phyloP scores from a whole-genome alignment of 108 stramenopile genomes.

The Cyclotella atomus region DNA sequence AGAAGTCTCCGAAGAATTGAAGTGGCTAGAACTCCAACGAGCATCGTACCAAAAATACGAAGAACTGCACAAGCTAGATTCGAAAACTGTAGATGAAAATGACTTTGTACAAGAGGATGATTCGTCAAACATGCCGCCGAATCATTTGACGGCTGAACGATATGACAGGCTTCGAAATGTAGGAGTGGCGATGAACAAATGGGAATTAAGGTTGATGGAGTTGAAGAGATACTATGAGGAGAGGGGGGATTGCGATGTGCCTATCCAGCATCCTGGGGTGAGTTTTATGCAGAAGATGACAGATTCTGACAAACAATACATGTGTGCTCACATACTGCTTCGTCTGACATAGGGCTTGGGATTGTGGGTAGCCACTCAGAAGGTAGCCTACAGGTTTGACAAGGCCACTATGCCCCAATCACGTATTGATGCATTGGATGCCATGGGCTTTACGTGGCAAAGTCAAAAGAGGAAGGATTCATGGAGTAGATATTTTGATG shows the following conservation, averaged over 20 bases:
- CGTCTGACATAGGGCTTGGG: slow-evolving; percentile 14
- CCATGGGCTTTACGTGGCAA: slow-evolving; percentile 45
- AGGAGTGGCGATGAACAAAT: slow-evolving; percentile 3
- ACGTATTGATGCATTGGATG: slow-evolving; percentile 42
- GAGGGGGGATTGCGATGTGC: slow-evolving; percentile 45
- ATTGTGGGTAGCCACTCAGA: slow-evolving; percentile 36
- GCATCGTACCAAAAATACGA: not conserved
- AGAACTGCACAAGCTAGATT: not conserved
- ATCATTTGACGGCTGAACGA: not conserved
- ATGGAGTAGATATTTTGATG: slow-evolving; percentile 31
- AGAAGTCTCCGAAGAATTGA: not conserved
- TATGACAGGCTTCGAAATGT: not conserved
- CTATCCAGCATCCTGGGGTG: slow-evolving; percentile 23
- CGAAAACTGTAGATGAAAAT: not conserved
- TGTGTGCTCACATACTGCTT: not conserved
- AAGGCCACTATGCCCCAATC: slow-evolving; percentile 21
- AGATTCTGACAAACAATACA: not conserved
- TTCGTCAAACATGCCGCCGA: no score
- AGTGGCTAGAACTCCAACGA: not conserved
- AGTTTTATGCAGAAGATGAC: not conserved
- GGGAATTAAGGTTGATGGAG: slow-evolving; percentile 8
- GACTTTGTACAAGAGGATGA: not conserved
- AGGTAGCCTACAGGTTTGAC: slow-evolving; percentile 13
- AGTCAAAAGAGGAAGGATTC: slow-evolving; percentile 31
- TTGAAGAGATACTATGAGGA: not conserved